These are phyloP conservation scores for Crithidia fasciculata DNA, from an alignment of 208 protist genomes.

Conservation along the genomic window DNA sequence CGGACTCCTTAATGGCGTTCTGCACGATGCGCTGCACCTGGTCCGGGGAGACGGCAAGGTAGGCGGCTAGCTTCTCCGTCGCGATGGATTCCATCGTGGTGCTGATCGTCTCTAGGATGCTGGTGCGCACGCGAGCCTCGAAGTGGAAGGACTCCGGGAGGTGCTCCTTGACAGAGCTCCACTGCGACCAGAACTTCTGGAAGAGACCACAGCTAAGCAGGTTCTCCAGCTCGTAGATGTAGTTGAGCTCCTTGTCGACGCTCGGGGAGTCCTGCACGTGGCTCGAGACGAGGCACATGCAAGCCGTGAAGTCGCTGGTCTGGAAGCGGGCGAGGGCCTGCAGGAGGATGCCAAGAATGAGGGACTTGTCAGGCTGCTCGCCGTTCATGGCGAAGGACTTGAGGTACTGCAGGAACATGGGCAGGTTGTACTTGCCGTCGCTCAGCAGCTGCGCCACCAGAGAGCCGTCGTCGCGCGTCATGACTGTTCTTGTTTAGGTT, in stretches of 20 bases:
- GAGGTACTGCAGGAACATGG: conserved; percentile 83
- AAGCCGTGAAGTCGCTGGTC: conserved; percentile 85
- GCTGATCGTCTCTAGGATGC: conserved; percentile 77
- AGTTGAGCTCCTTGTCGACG: conserved; percentile 80
- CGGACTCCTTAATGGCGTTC: conserved; percentile 63
- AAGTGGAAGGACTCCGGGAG: conserved; percentile 82
- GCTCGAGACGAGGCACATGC: conserved; percentile 84
- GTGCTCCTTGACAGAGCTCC: conserved; percentile 63
- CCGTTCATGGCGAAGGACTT: conserved; percentile 70
- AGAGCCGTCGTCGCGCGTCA: conserved; percentile 61
- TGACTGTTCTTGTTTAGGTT: neutral
- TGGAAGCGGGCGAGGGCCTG: conserved; percentile 87
- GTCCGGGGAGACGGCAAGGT: conserved; percentile 58
- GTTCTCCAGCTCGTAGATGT: conserved; percentile 91
- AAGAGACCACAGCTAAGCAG: conserved; percentile 85
- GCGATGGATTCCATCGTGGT: conserved; percentile 72
- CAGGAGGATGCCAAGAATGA: conserved; percentile 81
- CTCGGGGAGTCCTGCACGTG: conserved; percentile 80
- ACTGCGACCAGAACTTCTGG: conserved; percentile 81
- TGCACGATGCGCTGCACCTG: conserved; percentile 60
- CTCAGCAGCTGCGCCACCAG: conserved; percentile 80
- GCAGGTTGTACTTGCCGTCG: conserved; percentile 84
- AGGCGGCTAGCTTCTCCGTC: conserved; percentile 48
- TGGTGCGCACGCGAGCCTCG: conserved; percentile 73
- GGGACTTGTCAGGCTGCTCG: conserved; percentile 72